Base-by-base conservation (phyloP, 306 rosid genomes). In the Cercis canadensis region DNA sequence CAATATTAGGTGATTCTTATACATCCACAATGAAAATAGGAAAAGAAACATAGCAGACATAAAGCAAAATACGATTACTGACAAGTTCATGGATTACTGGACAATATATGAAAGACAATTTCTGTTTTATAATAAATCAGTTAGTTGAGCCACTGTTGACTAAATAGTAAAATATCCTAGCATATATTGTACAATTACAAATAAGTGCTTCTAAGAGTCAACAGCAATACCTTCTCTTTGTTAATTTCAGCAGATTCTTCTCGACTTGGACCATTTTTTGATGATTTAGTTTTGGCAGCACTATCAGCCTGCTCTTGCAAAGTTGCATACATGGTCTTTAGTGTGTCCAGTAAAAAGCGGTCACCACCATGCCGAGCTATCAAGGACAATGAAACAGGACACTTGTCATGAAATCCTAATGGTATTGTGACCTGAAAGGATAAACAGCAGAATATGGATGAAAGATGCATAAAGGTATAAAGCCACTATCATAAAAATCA, bases 361-460 rank as follows among this genome's bases (percentile, higher is more conserved):
- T 95, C 99, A 57, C 89, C 92, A 67, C 99, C 97, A 65, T 95
- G 92, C 69, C 96, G 86, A 70, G 99, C 99, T 78, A 95, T 79
- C 67, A 95, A 82, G 73, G 99, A 95, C 29, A 95, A 92, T 10
- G 99, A 89, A 64, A 89, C 63, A 36, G 97, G 97, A 81, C 76
- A 78, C 62, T 83, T 91, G 74, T 91, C 87, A 64, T 87, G 80
- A 75, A 77, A 72, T 73, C 99, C 99, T 62, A 95, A 52, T 49
- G 99, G 99, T 57, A 88, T 39, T 40, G 99, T 78, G 74, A 91
- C 96, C 99, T 94, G 96, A 73, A 83, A 79, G 46, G 74, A 73
- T 59, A 41, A 66, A 40, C 52, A 67, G 56, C 16, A 67, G 29
- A 49, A 57, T 51, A 75, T 37, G 11, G 46, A 69, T 62, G 56